Base-by-base conservation (phyloP, 1,284 basidiomycete species). In the Paramarasmius palmivorus region DNA sequence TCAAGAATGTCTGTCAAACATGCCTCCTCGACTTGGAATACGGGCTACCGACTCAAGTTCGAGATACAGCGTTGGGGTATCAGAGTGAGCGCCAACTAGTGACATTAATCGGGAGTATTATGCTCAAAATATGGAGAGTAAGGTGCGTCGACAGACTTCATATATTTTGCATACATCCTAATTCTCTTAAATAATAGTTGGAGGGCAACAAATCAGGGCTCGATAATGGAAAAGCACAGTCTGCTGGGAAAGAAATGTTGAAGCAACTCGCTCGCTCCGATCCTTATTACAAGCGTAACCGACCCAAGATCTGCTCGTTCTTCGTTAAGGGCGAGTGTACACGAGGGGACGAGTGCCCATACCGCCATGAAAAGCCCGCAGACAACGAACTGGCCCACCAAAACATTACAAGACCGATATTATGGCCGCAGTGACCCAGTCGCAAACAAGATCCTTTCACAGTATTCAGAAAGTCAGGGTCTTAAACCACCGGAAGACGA, bases 1-100 rank as follows among this genome's bases (percentile, higher is more conserved):
- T 98, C 63, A 98, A 98, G 80, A 98, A 99, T 65, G 92, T 97
- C 39, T 99, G 97, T 75, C 97, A 99, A 74, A 98, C 95, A 1
- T 99, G 97, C 70, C 77, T 99, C 25, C 78, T 99, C 34, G 97
- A 99, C 68, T 81, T 96, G 56, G 95, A 98, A 71, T 99, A 95
- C 63, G 93, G 93, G 15, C 75, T 99, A 42, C 97, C 97, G 1
- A 95, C 95, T 0, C 97, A 99, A 78, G 95, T 99, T 14, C 81
- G 97, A 55, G 97, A 99, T 70, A 96, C 95, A 0, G 97, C 97
- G 6, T 73, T 99, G 42, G 93, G 90, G 9, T 67, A 93, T 39
- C 84, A 93, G 70, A 90, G 84, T 64, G 88, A 61, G 95, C 95
- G 1, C 97, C 96, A 6, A 94, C 88, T 49, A 95, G 92, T 65